Conservation (phyloP, 192 early-diverging fungal species). For the Hyaloraphidium curvatum region DNA sequence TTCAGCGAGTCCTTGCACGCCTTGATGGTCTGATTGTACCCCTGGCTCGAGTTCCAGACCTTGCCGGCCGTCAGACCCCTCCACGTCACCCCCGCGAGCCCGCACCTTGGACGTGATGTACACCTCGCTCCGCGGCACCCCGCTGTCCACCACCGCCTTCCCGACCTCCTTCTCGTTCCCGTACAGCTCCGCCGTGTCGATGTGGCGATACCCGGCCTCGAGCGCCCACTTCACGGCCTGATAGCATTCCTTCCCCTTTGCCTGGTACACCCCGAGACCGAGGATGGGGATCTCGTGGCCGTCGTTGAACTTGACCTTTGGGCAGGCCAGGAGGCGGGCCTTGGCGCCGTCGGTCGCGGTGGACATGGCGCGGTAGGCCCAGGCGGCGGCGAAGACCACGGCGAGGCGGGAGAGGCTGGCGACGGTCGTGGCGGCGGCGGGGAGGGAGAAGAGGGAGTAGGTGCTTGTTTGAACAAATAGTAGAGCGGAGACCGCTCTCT, state of each 20-base stretch:
- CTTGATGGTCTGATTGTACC: constrained; percentile 20
- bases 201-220: constrained; percentile 31
- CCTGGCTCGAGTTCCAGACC: constrained; percentile 44
- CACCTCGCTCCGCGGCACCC: constrained; percentile 27
- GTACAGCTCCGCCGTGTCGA: constrained; percentile 26
- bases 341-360: no score
- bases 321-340: no score
- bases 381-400: no score
- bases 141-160: constrained; percentile 6
- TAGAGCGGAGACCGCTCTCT: no score
- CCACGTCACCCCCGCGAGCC: no score
- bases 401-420: no score
- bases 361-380: no score
- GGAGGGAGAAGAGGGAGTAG: no score
- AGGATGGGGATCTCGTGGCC: constrained; percentile 14
- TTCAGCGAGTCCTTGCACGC: constrained; percentile 30
- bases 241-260: constrained; percentile 14
- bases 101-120: constrained; percentile 40
- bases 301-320: constrained; percentile 11
- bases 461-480: no score
- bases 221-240: constrained; percentile 23
- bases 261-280: constrained; percentile 25
- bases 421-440: no score
- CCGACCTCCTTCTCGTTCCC: constrained; percentile 9
- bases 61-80: no score